Evolutionary conservation across 1,284 basidiomycete species (phyloP), one percentile per base, ranked within the genome.

Genomic region (Mycosarcoma maydis): DNA sequence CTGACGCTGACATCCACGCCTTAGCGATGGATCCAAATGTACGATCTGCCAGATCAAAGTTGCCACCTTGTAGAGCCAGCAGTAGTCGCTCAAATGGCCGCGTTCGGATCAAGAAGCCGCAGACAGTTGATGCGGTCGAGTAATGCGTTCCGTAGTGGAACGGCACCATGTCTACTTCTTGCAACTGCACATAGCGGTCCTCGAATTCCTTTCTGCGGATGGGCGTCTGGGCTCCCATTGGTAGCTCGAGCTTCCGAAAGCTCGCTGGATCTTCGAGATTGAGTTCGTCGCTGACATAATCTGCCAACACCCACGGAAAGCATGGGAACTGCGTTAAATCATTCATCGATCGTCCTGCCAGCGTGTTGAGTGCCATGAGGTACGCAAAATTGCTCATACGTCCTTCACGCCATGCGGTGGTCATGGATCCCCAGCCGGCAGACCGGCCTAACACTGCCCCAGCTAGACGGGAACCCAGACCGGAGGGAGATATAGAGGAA

Each of bases 91-190:
- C 70, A 45, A 74, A 80, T 0, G 94, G 94, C 10, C 90, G 88
- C 73, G 95, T 84, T 11, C 94, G 87, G 61, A 98, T 95, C 76
- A 97, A 84, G 83, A 91, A 97, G 71, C 95, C 93, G 83, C 93
- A 95, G 29, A 95, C 92, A 58, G 94, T 96, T 90, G 96, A 95
- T 0, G 93, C 95, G 6, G 92, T 95, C 73, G 91, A 92, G 80
- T 94, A 98, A 80, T 97, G 94, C 1, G 94, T 97, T 42, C 92
- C 82, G 43, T 76, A 79, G 57, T 77, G 76, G 61, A 69, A 61
- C 8, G 62, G 62, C 77, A 96, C 92, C 84, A 82, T 82, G 1
- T 94, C 90, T 50, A 92, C 89, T 77, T 90, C 85, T 14, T 92
- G 85, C 22, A 83, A 72, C 67, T 89, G 92, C 37, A 84, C 83